These are phyloP conservation scores for Talaromyces stipitatus DNA, from an alignment of 495 filamentous ascomycete genomes.

Conservation along the genomic window DNA sequence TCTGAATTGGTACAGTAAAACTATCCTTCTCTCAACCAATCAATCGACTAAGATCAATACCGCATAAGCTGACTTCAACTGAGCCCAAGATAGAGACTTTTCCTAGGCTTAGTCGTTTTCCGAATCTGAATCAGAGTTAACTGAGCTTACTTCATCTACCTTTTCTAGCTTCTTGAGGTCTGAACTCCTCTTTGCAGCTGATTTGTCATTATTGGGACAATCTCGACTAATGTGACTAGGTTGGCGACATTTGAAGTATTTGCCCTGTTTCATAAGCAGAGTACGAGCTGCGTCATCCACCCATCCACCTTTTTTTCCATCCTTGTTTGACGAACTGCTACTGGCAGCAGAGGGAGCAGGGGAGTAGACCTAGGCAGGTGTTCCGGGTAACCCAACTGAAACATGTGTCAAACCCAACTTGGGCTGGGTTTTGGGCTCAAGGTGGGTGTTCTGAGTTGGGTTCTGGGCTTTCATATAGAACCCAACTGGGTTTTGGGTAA, in stretches of 20 bases:
- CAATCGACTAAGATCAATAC: neutral
- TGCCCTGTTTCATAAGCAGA: neutral
- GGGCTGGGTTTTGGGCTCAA: too few species aligned
- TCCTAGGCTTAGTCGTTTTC: constrained; percentile 4
- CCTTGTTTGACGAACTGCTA: too few species aligned
- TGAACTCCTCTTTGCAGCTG: too few species aligned
- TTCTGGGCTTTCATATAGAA: too few species aligned
- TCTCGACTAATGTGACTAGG: neutral
- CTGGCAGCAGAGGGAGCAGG: too few species aligned
- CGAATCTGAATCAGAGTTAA: neutral
- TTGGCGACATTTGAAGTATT: neutral
- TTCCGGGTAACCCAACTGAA: too few species aligned
- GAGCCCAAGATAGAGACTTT: constrained; percentile 6
- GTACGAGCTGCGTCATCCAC: neutral
- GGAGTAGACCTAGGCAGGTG: too few species aligned
- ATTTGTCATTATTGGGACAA: neutral
- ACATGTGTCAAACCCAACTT: too few species aligned
- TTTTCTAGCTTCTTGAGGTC: neutral
- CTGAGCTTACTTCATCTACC: too few species aligned
- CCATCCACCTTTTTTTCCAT: neutral
- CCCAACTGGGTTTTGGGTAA: too few species aligned
- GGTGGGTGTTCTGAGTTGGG: too few species aligned
- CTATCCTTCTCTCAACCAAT: constrained; percentile 4
- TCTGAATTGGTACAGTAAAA: constrained; percentile 7
- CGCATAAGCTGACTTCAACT: neutral